Evolutionary conservation across 2,329 filamentous ascomycete species (phyloP).

Genomic region (Pseudogymnoascus sp.): DNA sequence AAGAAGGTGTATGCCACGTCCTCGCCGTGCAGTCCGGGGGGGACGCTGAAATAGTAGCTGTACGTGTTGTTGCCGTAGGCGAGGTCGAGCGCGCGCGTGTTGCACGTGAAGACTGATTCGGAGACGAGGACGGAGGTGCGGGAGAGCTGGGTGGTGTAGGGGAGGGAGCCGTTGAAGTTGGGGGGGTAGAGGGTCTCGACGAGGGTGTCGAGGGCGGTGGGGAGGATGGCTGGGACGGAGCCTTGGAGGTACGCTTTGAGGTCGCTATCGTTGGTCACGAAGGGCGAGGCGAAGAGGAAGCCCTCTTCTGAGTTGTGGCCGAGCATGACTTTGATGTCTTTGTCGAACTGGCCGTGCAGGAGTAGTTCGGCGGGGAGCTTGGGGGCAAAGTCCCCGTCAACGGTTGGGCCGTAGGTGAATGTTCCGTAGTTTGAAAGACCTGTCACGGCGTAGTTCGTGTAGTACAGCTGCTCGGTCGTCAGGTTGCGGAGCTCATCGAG

Average conservation of each 20-base stretch:
- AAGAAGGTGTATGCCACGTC: conserved; percentile 49
- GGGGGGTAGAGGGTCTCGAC: conserved; percentile 42
- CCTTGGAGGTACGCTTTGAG: conserved; percentile 4
- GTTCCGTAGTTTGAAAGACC: conserved; percentile 12
- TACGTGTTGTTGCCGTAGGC: conserved; percentile 41
- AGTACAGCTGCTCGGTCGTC: conserved; percentile 10
- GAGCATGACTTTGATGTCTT: conserved; percentile 38
- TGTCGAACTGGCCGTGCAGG: conserved; percentile 36
- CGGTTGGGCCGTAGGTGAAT: conserved; percentile 34
- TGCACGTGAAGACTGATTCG: conserved; percentile 43
- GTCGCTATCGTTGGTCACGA: conserved; percentile 17
- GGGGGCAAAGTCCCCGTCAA: conserved; percentile 42
- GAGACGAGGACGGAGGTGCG: conserved; percentile 36
- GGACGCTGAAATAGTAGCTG: conserved; percentile 45
- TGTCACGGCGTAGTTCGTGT: conserved; percentile 16
- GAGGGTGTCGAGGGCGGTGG: conserved; percentile 19
- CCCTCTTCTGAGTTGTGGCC: conserved; percentile 38
- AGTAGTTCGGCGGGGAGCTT: conserved; percentile 38
- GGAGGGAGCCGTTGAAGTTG: conserved; percentile 36
- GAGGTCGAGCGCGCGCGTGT: conserved; percentile 41
- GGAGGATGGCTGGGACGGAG: conserved; percentile 15
- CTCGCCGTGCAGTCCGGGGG: conserved; percentile 44
- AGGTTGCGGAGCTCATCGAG: conserved; percentile 15
- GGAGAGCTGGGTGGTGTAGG: conserved; percentile 38
- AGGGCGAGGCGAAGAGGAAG: conserved; percentile 33